Evolutionary conservation across 1,284 basidiomycete genomes (phyloP), one percentile per base, ranked within the genome.

Genomic region (Omphalotus olearius): DNA sequence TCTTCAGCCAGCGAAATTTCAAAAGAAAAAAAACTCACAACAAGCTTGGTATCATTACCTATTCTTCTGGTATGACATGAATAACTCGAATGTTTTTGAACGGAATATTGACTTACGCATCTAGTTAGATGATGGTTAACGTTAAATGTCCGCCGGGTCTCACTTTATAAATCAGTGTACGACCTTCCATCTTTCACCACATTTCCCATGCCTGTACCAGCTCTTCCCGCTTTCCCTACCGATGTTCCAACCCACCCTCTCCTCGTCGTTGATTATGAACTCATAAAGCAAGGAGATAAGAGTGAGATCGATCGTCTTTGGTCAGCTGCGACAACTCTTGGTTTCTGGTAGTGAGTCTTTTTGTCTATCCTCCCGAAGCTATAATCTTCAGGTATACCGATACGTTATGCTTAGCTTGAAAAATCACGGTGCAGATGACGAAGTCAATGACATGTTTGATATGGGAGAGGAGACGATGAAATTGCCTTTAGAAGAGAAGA

Each of bases 281-380:
- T 68, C 42, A 54, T 75, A 45, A 58, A 57, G 13, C 62, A 60
- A 23, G 59, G 64, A 11, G 64, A 70, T 52, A 39, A 49, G 38
- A 35, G 50, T 6, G 69, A 72, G 53, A 62, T 67, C 13, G 59
- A 66, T 26, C 62, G 64, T 33, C 65, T 71, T 10, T 70, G 68
- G 67, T 54, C 58, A 36, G 70, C 69, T 9, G 68, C 64, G 2
- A 70, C 68, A 2, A 55, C 63, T 16, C 62, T 69, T 4, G 70
- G 70, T 36, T 72, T 72, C 59, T 72, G 70, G 70, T 72, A 72
- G 67, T 71, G 59, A 57, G 69, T 68, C 38, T 2, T 16, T 7
- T 17, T 13, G 1, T 23, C 23, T 33, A 7, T 33, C 30, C 9
- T 7, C 2, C 9, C 7, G 13, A 33, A 33, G 30, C 3, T 13